Conservation (phyloP, 2,329 filamentous ascomycete species). For the Penicillium capsulatum region DNA sequence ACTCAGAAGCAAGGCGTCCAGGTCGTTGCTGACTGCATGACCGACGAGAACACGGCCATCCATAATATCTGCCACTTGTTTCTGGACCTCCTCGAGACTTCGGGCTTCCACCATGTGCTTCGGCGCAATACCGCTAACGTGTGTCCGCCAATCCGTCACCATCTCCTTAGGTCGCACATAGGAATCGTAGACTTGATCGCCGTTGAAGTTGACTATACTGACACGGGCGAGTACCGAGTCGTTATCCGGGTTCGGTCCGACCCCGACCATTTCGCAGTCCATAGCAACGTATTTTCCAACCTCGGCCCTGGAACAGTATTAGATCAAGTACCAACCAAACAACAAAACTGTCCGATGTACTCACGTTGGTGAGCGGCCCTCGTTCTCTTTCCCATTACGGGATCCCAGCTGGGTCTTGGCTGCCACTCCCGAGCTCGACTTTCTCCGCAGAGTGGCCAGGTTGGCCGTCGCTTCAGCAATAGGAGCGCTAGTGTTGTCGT, state of each 20-base stretch:
- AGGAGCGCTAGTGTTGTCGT: constrained; percentile 50
- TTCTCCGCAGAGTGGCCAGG: constrained; percentile 57
- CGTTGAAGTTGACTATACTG: constrained; percentile 90
- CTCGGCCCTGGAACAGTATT: constrained; percentile 49
- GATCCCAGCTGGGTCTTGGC: constrained; percentile 37
- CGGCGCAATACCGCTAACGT: constrained; percentile 74
- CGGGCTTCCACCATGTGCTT: constrained; percentile 67
- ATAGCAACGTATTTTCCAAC: constrained; percentile 87
- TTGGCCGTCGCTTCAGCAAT: constrained; percentile 23
- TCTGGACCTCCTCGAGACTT: constrained; percentile 71
- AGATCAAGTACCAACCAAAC: background rate
- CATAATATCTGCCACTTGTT: constrained; percentile 64
- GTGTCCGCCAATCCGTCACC: constrained; percentile 87
- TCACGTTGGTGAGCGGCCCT: constrained; percentile 52
- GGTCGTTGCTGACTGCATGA: constrained; percentile 75
- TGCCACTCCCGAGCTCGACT: constrained; percentile 52
- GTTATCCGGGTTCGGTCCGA: constrained; percentile 58
- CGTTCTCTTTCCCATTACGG: constrained; percentile 56
- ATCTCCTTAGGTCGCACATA: constrained; percentile 74
- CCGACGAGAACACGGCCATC: constrained; percentile 71
- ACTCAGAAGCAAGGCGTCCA: constrained; percentile 68
- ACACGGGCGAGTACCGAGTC: constrained; percentile 78
- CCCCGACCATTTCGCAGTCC: constrained; percentile 98
- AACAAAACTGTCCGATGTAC: constrained; percentile 20
- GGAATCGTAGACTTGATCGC: constrained; percentile 87